These are phyloP conservation scores for Eucalyptus curtisii DNA, from an alignment of 345 rosid species.

Conservation along the genomic window DNA sequence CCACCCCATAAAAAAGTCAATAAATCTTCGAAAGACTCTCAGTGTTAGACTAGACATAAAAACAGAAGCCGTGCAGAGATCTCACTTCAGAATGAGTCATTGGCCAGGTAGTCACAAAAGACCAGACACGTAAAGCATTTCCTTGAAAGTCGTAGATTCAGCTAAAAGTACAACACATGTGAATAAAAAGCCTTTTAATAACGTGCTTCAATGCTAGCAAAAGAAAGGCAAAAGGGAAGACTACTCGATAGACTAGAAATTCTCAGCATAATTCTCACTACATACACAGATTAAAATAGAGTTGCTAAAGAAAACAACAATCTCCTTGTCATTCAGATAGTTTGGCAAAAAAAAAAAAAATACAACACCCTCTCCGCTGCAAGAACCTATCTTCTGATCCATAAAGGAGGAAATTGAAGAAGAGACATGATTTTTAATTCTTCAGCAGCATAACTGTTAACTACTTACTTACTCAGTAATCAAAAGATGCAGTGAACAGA, in stretches of 20 bases:
- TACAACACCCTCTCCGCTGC: background rate
- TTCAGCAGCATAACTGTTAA: background rate
- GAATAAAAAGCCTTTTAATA: background rate
- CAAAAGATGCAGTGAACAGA: background rate
- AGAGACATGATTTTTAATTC: background rate
- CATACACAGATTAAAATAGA: background rate
- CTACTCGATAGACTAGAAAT: background rate
- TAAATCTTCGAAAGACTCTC: background rate
- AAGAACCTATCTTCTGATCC: background rate
- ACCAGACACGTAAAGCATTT: background rate
- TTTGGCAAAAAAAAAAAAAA: background rate
- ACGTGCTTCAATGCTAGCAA: background rate
- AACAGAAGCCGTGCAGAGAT: background rate
- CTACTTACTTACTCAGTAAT: background rate
- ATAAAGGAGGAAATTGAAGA: background rate
- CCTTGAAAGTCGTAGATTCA: background rate
- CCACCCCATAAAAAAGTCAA: background rate
- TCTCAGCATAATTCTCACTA: background rate
- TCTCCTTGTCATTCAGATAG: background rate
- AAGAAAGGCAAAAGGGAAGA: background rate
- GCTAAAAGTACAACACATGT: background rate
- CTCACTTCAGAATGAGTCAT: background rate
- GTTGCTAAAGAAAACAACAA: background rate
- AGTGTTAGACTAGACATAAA: background rate
- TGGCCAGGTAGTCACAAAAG: background rate